Conservation (phyloP, 1,284 basidiomycete genomes). For the Earliella scabrosa region DNA sequence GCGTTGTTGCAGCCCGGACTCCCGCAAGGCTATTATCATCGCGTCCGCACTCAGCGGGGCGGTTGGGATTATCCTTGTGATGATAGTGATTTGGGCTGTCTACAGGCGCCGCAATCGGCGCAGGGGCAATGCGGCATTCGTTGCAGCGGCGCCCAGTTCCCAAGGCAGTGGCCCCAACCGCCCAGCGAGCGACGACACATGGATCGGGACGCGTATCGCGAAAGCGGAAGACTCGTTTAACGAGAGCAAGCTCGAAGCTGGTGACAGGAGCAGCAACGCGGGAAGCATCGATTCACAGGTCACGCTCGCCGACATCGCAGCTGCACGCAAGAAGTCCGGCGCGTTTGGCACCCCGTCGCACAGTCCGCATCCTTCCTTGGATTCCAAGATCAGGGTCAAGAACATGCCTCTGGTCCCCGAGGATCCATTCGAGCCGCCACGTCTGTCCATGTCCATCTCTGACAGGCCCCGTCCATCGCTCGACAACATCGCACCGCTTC, state of each 20-base stretch:
- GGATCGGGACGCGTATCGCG: conserved; percentile 12
- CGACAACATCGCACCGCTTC: conserved; percentile 1
- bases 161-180: neutral
- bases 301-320: conserved; percentile 12
- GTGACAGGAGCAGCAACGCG: conserved; percentile 11
- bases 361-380: conserved; percentile 16
- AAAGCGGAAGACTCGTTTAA: conserved; percentile 7
- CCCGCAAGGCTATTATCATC: conserved; percentile 21
- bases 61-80: conserved; percentile 16
- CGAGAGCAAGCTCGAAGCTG: conserved; percentile 16
- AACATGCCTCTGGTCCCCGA: conserved; percentile 14
- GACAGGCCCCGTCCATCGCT: conserved; percentile 8
- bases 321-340: conserved; percentile 12
- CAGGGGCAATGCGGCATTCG: conserved; percentile 3
- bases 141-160: neutral
- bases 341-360: conserved; percentile 16
- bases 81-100: conserved; percentile 16
- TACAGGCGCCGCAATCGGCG: conserved; percentile 20
- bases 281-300: conserved; percentile 16
- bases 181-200: conserved; percentile 17
- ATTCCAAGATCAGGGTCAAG: conserved; percentile 15
- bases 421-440: conserved; percentile 17
- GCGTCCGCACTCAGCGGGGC: conserved; percentile 22
- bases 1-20: neutral
- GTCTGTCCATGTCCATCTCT: conserved; percentile 4